These are phyloP conservation scores for Priceomyces medius DNA, from an alignment of 805 yeast species.

Conservation along the genomic window DNA sequence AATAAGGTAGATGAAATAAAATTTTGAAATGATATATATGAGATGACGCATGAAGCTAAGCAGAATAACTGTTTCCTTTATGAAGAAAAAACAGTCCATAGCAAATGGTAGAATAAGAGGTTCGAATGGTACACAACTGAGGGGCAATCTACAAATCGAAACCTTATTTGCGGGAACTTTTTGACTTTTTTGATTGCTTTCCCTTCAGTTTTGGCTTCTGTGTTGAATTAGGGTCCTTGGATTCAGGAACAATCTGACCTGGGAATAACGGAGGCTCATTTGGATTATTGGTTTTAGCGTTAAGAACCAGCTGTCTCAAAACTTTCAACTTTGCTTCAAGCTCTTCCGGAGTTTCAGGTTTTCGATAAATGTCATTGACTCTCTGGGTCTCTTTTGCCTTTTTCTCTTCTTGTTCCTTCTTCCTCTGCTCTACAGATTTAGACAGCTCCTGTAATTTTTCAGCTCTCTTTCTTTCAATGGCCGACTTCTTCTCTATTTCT, in stretches of 20 bases:
- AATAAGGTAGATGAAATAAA: too few species aligned
- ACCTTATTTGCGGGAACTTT: neutral
- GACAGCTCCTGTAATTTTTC: conserved; percentile 20
- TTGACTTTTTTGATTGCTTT: conserved; percentile 1
- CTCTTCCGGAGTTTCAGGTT: conserved; percentile 37
- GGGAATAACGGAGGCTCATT: conserved; percentile 30
- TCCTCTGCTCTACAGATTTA: conserved; percentile 17
- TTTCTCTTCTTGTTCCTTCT: conserved; percentile 16
- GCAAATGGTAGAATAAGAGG: too few species aligned
- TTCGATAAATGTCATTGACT: conserved; percentile 26
- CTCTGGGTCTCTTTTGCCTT: conserved; percentile 14
- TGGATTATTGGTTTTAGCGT: conserved; percentile 2
- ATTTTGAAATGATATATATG: too few species aligned
- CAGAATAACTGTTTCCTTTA: too few species aligned
- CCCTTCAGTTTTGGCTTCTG: conserved; percentile 5
- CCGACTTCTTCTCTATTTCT: conserved; percentile 67
- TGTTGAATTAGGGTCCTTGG: neutral
- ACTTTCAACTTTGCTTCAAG: conserved; percentile 32
- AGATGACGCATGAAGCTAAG: too few species aligned
- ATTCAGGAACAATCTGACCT: neutral
- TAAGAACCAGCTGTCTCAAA: conserved; percentile 24
- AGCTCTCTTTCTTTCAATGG: conserved; percentile 56
- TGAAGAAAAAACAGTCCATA: too few species aligned
- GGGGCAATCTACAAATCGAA: too few species aligned
- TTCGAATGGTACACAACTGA: too few species aligned